Conservation (phyloP, 768 basidiomycete genomes). For the Rickenella mellea region DNA sequence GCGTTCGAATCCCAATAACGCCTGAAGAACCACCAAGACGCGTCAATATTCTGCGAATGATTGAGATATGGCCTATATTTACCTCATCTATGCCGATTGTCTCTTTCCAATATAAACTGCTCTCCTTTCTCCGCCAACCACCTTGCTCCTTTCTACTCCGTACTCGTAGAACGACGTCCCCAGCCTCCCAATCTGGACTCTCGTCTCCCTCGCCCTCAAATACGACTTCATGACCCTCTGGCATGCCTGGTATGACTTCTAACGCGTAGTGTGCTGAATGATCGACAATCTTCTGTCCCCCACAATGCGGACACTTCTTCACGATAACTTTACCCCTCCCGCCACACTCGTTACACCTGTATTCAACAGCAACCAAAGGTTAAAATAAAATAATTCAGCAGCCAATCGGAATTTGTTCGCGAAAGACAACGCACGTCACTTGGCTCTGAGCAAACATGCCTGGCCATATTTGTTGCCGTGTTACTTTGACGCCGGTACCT, state of each 20-base stretch:
- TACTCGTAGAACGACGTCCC: slow-evolving; percentile 84
- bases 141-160: slow-evolving; percentile 70
- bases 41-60: slow-evolving; percentile 4
- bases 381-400: not conserved
- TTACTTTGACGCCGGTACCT: slow-evolving; percentile 77
- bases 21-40: slow-evolving; percentile 35
- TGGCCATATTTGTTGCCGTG: slow-evolving; percentile 92
- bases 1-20: slow-evolving; percentile 90
- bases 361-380: slow-evolving; percentile 5
- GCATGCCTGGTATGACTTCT: slow-evolving; percentile 79
- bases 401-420: not conserved
- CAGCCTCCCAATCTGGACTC: slow-evolving; percentile 90
- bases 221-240: slow-evolving; percentile 86
- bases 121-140: slow-evolving; percentile 84
- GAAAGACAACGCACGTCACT: slow-evolving; percentile 41
- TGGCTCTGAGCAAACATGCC: slow-evolving; percentile 93
- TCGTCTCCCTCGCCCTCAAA: slow-evolving; percentile 98
- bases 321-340: slow-evolving; percentile 78
- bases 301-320: slow-evolving; percentile 73
- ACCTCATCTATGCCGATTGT: slow-evolving; percentile 90
- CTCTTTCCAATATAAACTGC: slow-evolving; percentile 85
- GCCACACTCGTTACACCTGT: slow-evolving; percentile 57
- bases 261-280: slow-evolving; percentile 76
- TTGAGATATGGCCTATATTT: slow-evolving; percentile 13
- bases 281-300: slow-evolving; percentile 73